Base-by-base conservation (phyloP, 306 rosid species). In the Cicer chorassanicum region DNA sequence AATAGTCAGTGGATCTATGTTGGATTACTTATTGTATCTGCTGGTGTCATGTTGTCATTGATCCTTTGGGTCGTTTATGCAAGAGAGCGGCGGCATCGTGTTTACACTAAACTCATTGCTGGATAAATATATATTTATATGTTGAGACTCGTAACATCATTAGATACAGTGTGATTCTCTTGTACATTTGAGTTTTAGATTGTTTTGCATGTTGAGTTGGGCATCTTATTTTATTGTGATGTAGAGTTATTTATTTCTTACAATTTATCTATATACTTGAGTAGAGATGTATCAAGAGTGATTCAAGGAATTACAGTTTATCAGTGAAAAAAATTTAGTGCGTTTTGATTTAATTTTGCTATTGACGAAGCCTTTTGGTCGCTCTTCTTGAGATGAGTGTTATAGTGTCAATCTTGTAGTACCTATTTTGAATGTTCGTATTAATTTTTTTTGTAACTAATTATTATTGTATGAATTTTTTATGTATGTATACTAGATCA, bases 51-150 rank as follows among this genome's bases (percentile, higher is more conserved):
- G 99, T 65, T 88, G 45, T 94, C 97, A 0, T 41, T 94, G 85
- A 90, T 92, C 76, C 89, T 94, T 62, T 92, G 99, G 99, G 97
- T 94, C 12, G 81, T 94, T 76, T 94, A 92, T 56, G 96, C 93
- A 5, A 76, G 99, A 72, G 97, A 94, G 85, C 83, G 97, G 61
- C 86, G 93, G 29, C 99, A 94, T 46, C 96, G 97, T 0, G 86
- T 84, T 13, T 90, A 90, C 68, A 87, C 97, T 0, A 94, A 92
- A 49, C 81, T 68, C 76, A 19, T 54, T 40, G 53, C 73, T n/a
- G 63, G 88, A 9, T 9, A 82, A 85, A 8, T 5, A 76, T 65
- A 16, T 65, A 18, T 29, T 29, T 16, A 65, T 72, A n/a, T 73
- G 78, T 80, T 79, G 82, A 55, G 19, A 18, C 39, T 5, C 48